Percentiles rank a stretch among this genome's conserved stretches.
phyloP scores from a whole-genome alignment of 2,329 filamentous ascomycete species.

The Chrysoporthe cubensis region DNA sequence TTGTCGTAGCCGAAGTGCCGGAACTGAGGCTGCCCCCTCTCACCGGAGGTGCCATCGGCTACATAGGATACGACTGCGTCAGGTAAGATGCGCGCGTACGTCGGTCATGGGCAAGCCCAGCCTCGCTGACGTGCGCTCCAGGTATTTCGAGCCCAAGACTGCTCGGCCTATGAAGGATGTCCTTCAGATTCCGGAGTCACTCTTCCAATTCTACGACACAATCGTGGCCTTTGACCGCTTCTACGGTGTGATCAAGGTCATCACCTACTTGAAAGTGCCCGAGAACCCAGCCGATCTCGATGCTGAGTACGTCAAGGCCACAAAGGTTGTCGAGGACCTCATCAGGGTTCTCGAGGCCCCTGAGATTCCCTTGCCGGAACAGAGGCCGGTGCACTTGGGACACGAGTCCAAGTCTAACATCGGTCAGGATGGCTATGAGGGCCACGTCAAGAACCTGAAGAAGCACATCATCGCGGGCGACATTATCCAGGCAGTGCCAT shows the following conservation, averaged over 20 bases:
- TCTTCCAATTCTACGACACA: constrained; percentile 97
- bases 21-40: constrained; percentile 82
- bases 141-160: constrained; percentile 97
- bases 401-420: constrained; percentile 92
- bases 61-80: constrained; percentile 97
- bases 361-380: constrained; percentile 76
- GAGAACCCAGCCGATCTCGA: constrained; percentile 59
- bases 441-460: constrained; percentile 84
- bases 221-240: constrained; percentile 95
- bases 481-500: constrained; percentile 97
- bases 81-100: constrained; percentile 42
- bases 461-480: constrained; percentile 89
- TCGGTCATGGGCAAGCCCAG: not conserved
- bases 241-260: constrained; percentile 88
- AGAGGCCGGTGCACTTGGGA: constrained; percentile 71
- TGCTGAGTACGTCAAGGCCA: constrained; percentile 71
- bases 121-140: constrained; percentile 12
- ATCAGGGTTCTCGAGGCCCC: constrained; percentile 74
- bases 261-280: constrained; percentile 79
- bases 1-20: constrained; percentile 81
- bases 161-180: constrained; percentile 85
- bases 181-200: constrained; percentile 84
- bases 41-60: constrained; percentile 91
- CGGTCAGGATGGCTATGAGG: constrained; percentile 84
- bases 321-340: constrained; percentile 64